Base-by-base conservation (phyloP, 179 eudicot genomes). In the Drosera spatulata region DNA sequence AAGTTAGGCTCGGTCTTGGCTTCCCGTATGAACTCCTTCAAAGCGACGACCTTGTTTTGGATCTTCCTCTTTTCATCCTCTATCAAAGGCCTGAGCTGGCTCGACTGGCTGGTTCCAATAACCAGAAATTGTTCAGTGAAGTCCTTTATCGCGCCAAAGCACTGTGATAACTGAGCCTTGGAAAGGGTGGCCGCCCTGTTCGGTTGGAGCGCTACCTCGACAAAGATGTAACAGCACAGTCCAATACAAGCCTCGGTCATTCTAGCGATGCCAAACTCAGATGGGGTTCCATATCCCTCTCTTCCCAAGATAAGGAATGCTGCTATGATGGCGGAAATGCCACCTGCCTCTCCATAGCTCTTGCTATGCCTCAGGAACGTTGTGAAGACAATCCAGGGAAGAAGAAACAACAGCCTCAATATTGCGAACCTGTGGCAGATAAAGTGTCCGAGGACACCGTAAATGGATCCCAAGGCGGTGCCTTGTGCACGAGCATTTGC, bases 321-420 rank as follows among this genome's bases (percentile, higher is more conserved):
- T 40, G 55, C 68, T 7, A 65, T 40, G 40, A 57, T 50, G 9
- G 68, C 68, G 2, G 68, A 65, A 7, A 58, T 49, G 41, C 62
- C 42, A 12, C 68, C 68, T 3, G 68, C 49, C 43, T 65, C 68
- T 41, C 68, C 68, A 10, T 65, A 65, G 61, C 56, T 65, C 56
- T 65, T 65, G 56, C 68, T 65, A 49, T 65, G 68, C 14, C 68
- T 56, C 3, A 65, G 61, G 48, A 65, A 65, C 3, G 68, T 65
- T 9, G 68, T 65, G 68, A 65, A 65, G 22, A 65, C 7, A 4
- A 65, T 59, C 68, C 68, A 65, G 11, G 68, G 68, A 13, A 65
- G 6, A 50, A 65, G 53, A 22, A 38, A 11, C 0, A 14, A 0
- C 2, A 65, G 68, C 62, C 50, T 57, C 46, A 65, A 9, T 5